Conservation (phyloP, 257 asterid species). For the Nicotiana tabacum region DNA sequence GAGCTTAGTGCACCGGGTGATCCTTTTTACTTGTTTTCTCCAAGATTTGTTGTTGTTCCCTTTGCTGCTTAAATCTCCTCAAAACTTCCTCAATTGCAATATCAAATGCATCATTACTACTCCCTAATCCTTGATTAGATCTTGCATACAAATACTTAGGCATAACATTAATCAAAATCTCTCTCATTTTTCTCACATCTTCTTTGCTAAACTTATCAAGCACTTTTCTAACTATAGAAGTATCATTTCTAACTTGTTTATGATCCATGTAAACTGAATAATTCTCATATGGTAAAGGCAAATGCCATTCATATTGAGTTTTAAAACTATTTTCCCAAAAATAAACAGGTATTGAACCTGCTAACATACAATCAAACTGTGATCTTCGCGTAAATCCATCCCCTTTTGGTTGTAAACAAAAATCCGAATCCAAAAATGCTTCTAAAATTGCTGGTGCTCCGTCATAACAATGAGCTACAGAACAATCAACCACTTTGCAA, state of each 20-base stretch:
- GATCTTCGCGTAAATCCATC: conserved; percentile 38
- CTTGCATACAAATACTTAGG: conserved; percentile 28
- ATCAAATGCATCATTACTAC: conserved; percentile 26
- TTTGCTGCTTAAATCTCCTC: conserved; percentile 19
- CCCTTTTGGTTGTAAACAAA: conserved; percentile 45
- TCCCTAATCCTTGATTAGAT: conserved; percentile 20
- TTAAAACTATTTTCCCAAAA: conserved; percentile 35
- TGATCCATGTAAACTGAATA: conserved; percentile 35
- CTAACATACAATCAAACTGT: conserved; percentile 42
- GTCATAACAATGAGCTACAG: conserved; percentile 17
- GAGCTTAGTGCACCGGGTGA: too few species aligned
- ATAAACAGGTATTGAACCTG: conserved; percentile 42
- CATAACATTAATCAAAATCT: conserved; percentile 25
- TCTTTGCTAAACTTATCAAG: conserved; percentile 26
- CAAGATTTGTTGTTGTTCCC: neutral
- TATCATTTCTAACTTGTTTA: conserved; percentile 24
- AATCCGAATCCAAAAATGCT: conserved; percentile 32
- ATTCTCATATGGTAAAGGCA: conserved; percentile 18
- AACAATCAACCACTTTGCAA: conserved; percentile 31
- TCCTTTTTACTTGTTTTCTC: neutral
- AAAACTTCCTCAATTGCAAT: conserved; percentile 24
- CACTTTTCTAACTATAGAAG: conserved; percentile 14
- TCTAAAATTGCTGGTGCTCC: conserved; percentile 32
- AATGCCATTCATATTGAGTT: conserved; percentile 32
- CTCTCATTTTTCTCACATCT: conserved; percentile 33